phyloP scores from a whole-genome alignment of 1,284 basidiomycete species.

The Xerocomus nothofagi region DNA sequence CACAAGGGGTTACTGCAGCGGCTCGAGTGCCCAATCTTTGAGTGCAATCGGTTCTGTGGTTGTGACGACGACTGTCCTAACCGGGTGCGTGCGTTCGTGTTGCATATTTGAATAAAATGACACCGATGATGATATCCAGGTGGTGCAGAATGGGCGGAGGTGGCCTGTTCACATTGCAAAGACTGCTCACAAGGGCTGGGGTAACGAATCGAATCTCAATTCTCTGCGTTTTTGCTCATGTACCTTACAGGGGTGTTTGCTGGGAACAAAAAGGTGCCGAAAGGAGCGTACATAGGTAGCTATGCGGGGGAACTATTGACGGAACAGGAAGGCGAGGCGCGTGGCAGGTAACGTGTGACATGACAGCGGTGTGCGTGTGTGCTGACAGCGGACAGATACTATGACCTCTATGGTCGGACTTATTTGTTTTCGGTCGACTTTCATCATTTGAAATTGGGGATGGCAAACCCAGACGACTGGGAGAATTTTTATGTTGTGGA shows the following conservation, averaged over 20 bases:
- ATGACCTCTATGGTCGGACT: slow-evolving; percentile 76
- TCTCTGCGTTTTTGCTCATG: slow-evolving; percentile 10
- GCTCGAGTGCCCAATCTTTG: slow-evolving; percentile 70
- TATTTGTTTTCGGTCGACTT: slow-evolving; percentile 87
- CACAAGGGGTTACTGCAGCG: slow-evolving; percentile 52
- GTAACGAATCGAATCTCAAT: slow-evolving; percentile 36
- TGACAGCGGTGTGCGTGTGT: background rate
- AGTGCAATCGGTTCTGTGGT: slow-evolving; percentile 81
- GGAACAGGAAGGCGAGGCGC: slow-evolving; percentile 61
- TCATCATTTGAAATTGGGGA: slow-evolving; percentile 53
- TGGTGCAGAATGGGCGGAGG: slow-evolving; percentile 79
- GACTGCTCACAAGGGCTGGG: slow-evolving; percentile 81
- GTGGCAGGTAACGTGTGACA: slow-evolving; percentile 62
- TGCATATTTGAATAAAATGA: background rate
- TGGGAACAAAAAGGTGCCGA: slow-evolving; percentile 59
- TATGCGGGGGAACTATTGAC: slow-evolving; percentile 84
- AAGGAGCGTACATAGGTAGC: slow-evolving; percentile 75
- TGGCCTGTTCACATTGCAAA: slow-evolving; percentile 62
- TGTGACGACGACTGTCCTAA: slow-evolving; percentile 83
- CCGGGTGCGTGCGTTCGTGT: slow-evolving; percentile 49
- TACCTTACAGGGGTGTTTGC: slow-evolving; percentile 61
- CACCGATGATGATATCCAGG: slow-evolving; percentile 43
- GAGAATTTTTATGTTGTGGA: slow-evolving; percentile 62
- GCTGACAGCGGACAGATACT: slow-evolving; percentile 47
- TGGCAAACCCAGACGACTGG: slow-evolving; percentile 38